A percentile compares a stretch with the other conserved stretches of the same genome.
Evolutionary conservation across 2,329 filamentous ascomycete species (phyloP).

Genomic region (Beauveria scarabaeidicola): DNA sequence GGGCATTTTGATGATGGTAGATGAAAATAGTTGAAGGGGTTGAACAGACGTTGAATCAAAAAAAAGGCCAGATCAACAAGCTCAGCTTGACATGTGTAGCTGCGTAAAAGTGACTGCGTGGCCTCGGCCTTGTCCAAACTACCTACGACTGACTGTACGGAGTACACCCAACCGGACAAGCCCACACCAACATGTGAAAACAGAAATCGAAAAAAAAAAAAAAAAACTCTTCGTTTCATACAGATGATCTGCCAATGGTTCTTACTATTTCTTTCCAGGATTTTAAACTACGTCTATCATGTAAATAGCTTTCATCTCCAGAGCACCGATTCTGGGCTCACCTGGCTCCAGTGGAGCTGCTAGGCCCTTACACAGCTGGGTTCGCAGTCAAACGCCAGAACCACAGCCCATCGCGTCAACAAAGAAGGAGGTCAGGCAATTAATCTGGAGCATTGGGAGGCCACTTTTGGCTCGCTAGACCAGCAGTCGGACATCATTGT

Average conservation of each 20-base stretch:
- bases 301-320: not conserved
- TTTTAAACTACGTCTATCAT: too few species aligned
- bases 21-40: not conserved
- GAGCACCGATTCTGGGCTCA: not conserved
- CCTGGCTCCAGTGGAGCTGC: not conserved
- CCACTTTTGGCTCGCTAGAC: constrained; percentile 1
- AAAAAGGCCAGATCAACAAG: not conserved
- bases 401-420: not conserved
- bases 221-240: too few species aligned
- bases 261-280: too few species aligned
- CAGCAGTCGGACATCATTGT: constrained; percentile 17
- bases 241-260: too few species aligned
- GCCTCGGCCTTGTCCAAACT: not conserved
- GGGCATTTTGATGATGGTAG: constrained; percentile 44
- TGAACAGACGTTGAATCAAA: not conserved
- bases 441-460: constrained; percentile 11
- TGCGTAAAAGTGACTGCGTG: not conserved
- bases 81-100: not conserved
- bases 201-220: too few species aligned
- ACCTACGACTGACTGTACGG: too few species aligned
- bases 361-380: not conserved
- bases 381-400: not conserved
- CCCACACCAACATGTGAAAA: not conserved
- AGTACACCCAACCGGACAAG: not conserved
- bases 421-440: too few species aligned